phyloP scores from a whole-genome alignment of 805 yeast species.

The Ogataea chonburiensis region DNA sequence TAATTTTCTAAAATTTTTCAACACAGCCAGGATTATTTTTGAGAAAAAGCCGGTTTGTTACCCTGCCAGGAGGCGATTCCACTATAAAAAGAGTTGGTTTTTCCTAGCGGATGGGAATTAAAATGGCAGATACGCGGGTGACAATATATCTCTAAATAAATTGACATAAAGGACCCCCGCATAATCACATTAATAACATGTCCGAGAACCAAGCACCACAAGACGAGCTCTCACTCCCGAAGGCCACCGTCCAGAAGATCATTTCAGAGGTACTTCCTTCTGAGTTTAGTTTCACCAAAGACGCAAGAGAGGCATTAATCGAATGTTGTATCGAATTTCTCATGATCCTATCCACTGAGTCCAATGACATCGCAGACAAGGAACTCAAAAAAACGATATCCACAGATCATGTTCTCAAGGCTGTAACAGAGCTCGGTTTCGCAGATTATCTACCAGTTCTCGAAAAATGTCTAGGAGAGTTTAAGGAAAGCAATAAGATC shows the following conservation, averaged over 20 bases:
- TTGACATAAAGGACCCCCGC: constrained; percentile 1
- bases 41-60: neutral
- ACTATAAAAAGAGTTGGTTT: constrained; percentile 7
- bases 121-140: constrained; percentile 16
- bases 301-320: constrained; percentile 90
- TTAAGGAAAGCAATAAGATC: constrained; percentile 82
- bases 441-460: constrained; percentile 79
- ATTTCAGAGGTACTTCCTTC: constrained; percentile 84
- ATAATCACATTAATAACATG: constrained; percentile 10
- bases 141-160: constrained; percentile 2
- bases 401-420: constrained; percentile 91
- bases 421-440: constrained; percentile 84
- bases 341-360: constrained; percentile 90
- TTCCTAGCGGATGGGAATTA: constrained; percentile 5
- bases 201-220: constrained; percentile 25
- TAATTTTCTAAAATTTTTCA: constrained; percentile 17
- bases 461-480: constrained; percentile 76
- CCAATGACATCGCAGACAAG: constrained; percentile 93
- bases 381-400: constrained; percentile 96
- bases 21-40: constrained; percentile 13
- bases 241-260: constrained; percentile 94
- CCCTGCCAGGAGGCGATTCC: constrained; percentile 1
- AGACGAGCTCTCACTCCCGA: constrained; percentile 39
- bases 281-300: constrained; percentile 87
- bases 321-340: constrained; percentile 96